phyloP scores from a whole-genome alignment of 179 eudicot genomes.

The Amaranthus tricolor region DNA sequence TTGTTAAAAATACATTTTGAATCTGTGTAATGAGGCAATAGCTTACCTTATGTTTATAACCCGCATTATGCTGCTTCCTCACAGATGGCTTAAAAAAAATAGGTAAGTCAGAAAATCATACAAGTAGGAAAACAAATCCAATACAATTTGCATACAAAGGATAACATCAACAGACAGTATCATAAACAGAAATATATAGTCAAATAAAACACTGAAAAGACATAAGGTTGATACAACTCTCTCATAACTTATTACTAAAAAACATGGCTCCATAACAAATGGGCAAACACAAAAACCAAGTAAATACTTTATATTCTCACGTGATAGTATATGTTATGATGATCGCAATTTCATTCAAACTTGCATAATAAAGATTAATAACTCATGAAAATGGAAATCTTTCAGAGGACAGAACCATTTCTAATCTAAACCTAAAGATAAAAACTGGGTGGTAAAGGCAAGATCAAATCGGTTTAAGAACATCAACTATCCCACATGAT shows the following conservation, averaged over 20 bases:
- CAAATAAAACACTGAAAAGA: neutral
- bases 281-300: too few species aligned
- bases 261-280: neutral
- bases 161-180: neutral
- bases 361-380: too few species aligned
- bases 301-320: too few species aligned
- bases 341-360: too few species aligned
- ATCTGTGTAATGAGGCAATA: neutral
- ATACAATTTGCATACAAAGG: neutral
- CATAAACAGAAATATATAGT: neutral
- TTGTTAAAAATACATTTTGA: neutral
- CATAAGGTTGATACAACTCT: neutral
- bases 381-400: too few species aligned
- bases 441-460: too few species aligned
- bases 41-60: conserved; percentile 48
- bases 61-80: conserved; percentile 48
- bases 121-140: neutral
- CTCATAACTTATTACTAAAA: neutral
- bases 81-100: conserved; percentile 38
- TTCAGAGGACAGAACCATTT: neutral
- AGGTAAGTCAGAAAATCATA: conserved; percentile 11
- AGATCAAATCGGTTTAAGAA: too few species aligned
- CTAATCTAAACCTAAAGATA: neutral
- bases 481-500: too few species aligned
- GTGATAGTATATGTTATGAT: too few species aligned